Evolutionary conservation across 1,284 basidiomycete species (phyloP).

Genomic region (Pterulicium gracile): DNA sequence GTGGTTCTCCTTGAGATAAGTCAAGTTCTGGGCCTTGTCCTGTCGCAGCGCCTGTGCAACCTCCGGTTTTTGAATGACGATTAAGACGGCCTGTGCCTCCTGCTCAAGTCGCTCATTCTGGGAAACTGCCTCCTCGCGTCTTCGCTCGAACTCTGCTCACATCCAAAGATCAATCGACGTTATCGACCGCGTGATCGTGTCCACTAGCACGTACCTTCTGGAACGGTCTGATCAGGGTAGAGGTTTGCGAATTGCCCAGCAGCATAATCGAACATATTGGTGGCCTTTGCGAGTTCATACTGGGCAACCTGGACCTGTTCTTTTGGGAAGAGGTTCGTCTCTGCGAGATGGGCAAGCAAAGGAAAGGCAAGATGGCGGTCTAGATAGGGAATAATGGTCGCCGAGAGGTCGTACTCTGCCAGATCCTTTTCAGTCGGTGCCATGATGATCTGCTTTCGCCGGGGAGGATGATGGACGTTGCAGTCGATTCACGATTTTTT

Average conservation of each 20-base stretch:
- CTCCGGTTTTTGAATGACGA: conserved; percentile 95
- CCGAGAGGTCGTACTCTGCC: conserved; percentile 84
- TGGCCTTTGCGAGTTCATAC: conserved; percentile 95
- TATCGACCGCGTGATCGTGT: conserved; percentile 1
- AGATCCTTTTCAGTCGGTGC: conserved; percentile 26
- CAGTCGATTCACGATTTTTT: background rate
- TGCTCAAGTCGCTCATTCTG: conserved; percentile 79
- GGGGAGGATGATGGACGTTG: too few species aligned
- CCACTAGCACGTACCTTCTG: conserved; percentile 45
- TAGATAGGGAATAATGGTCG: conserved; percentile 87
- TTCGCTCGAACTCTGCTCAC: conserved; percentile 64
- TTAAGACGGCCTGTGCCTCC: conserved; percentile 86
- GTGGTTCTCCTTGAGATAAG: conserved; percentile 91
- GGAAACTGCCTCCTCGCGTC: conserved; percentile 73
- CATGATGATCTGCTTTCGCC: background rate
- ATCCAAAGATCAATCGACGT: background rate
- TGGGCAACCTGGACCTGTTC: conserved; percentile 77
- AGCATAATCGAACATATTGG: conserved; percentile 93
- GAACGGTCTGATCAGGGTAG: conserved; percentile 56
- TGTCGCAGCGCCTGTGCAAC: conserved; percentile 85
- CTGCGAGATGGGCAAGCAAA: conserved; percentile 78
- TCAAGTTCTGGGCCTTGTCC: conserved; percentile 95
- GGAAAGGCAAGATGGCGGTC: conserved; percentile 94
- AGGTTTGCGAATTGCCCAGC: conserved; percentile 72
- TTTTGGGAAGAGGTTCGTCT: conserved; percentile 62